These are phyloP conservation scores for Yamadazyma philogaea DNA, from an alignment of 805 yeast genomes.

Conservation along the genomic window DNA sequence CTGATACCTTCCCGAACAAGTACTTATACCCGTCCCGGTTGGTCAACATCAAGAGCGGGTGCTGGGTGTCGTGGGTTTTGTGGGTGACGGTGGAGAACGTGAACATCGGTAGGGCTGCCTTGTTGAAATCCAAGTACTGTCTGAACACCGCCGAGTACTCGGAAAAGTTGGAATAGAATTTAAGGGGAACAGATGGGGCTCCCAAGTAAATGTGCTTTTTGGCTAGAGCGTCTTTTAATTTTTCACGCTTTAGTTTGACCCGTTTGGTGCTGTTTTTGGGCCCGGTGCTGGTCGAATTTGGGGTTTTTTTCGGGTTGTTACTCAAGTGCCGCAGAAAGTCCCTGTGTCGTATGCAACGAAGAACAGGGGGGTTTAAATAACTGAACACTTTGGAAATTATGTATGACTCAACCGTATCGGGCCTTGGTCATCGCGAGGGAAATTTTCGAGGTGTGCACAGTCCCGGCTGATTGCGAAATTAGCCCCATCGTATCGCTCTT, in stretches of 20 bases:
- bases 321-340: background rate
- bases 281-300: background rate
- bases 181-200: conserved; percentile 2
- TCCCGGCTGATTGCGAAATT: background rate
- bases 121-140: conserved; percentile 15
- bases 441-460: background rate
- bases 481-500: background rate
- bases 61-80: conserved; percentile 50
- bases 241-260: background rate
- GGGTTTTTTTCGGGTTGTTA: too few relatives aligned
- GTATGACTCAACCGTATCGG: background rate
- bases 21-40: conserved; percentile 52
- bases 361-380: background rate
- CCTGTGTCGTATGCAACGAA: background rate
- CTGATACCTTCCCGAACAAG: conserved; percentile 76
- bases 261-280: background rate
- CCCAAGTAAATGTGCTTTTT: background rate
- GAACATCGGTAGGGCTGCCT: conserved; percentile 38
- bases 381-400: background rate
- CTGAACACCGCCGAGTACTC: conserved; percentile 3
- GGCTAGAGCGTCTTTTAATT: background rate
- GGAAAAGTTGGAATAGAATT: background rate
- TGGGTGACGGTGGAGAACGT: conserved; percentile 53
- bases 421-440: background rate
- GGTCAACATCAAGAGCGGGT: conserved; percentile 54